Conservation (phyloP, 1,139 yeast genomes). For the Citeromyces hawaiiensis region DNA sequence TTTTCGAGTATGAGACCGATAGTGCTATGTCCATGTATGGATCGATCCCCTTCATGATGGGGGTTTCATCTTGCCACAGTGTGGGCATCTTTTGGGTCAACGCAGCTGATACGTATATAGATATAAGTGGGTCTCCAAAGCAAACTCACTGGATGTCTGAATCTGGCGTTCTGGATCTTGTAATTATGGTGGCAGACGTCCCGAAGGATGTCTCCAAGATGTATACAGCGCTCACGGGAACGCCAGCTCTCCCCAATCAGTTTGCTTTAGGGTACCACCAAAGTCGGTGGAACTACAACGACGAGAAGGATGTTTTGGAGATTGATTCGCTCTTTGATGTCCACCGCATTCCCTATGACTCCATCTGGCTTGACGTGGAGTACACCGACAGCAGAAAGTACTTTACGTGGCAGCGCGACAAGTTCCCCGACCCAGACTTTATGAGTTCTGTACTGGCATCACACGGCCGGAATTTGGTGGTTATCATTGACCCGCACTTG, state of each 20-base stretch:
- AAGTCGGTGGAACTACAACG: slow-evolving; percentile 95
- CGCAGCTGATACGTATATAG: slow-evolving; percentile 86
- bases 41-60: slow-evolving; percentile 76
- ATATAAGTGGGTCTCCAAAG: slow-evolving; percentile 29
- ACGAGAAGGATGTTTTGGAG: slow-evolving; percentile 67
- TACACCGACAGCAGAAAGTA: slow-evolving; percentile 78
- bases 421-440: slow-evolving; percentile 61
- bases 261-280: slow-evolving; percentile 88
- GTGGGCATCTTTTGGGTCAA: slow-evolving; percentile 87
- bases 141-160: slow-evolving; percentile 91
- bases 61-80: slow-evolving; percentile 41
- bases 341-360: slow-evolving; percentile 71
- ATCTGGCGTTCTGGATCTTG: slow-evolving; percentile 67
- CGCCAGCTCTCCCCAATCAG: slow-evolving; percentile 58
- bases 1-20: slow-evolving; percentile 78
- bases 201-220: slow-evolving; percentile 48
- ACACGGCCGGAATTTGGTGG: slow-evolving; percentile 71
- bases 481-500: slow-evolving; percentile 86
- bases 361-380: slow-evolving; percentile 92
- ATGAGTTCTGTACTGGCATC: slow-evolving; percentile 54
- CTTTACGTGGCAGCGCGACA: slow-evolving; percentile 76
- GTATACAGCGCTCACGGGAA: slow-evolving; percentile 70
- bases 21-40: slow-evolving; percentile 92
- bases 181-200: slow-evolving; percentile 48
- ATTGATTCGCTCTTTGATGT: slow-evolving; percentile 62